phyloP scores from a whole-genome alignment of 306 rosid species.

The Sophora flavescens region DNA sequence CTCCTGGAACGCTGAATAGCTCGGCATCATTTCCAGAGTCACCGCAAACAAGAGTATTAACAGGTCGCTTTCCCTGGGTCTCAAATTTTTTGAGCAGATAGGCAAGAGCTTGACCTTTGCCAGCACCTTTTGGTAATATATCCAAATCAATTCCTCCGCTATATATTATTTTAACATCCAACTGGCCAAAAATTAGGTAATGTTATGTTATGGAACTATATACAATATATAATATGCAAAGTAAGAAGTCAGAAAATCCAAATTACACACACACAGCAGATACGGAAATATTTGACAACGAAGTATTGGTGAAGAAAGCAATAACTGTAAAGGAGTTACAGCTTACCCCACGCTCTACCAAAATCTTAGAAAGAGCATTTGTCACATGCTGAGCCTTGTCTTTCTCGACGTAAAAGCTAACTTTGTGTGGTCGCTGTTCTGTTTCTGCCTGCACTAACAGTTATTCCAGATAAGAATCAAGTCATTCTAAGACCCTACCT shows the following conservation, averaged over 20 bases:
- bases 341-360: constrained; percentile 76
- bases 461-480: constrained; percentile 37
- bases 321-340: constrained; percentile 23
- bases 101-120: constrained; percentile 99
- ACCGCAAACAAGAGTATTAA: constrained; percentile 90
- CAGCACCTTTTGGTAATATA: constrained; percentile 93
- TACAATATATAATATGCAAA: constrained; percentile 21
- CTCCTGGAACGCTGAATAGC: constrained; percentile 90
- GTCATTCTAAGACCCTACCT: constrained; percentile 25
- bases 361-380: constrained; percentile 70
- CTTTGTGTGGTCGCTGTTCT: constrained; percentile 88
- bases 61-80: constrained; percentile 71
- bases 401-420: constrained; percentile 87
- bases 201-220: constrained; percentile 32
- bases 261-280: background rate
- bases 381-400: constrained; percentile 78
- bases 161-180: constrained; percentile 95
- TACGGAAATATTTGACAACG: constrained; percentile 4
- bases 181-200: constrained; percentile 60
- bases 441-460: constrained; percentile 80
- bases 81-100: constrained; percentile 84
- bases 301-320: constrained; percentile 27
- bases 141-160: constrained; percentile 98
- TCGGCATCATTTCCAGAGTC: constrained; percentile 99
- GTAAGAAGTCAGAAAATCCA: constrained; percentile 5